A percentile compares a stretch with the other conserved stretches of the same genome.
phyloP scores from a whole-genome alignment of 148 eudicot species.

The Dysphania ambrosioides region DNA sequence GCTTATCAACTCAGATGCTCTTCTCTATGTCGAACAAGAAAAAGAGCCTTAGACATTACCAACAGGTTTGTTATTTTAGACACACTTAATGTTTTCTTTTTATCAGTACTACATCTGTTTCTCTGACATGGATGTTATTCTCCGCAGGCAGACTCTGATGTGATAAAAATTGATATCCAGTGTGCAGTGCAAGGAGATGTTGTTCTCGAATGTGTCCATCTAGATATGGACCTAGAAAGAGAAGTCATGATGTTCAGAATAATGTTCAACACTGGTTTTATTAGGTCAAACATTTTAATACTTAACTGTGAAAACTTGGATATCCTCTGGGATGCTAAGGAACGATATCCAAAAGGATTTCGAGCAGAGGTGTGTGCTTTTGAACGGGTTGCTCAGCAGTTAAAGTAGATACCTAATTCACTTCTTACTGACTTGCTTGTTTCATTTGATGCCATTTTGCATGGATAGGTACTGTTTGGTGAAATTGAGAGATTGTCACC shows the following conservation, averaged over 20 bases:
- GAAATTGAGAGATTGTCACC: slow-evolving; percentile 85
- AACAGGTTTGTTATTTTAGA: slow-evolving; percentile 48
- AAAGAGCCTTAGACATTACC: slow-evolving; percentile 71
- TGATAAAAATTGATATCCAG: slow-evolving; percentile 91
- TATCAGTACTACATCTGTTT: slow-evolving; percentile 10
- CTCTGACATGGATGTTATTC: slow-evolving; percentile 21
- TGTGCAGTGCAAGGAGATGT: slow-evolving; percentile 98
- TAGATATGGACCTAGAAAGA: slow-evolving; percentile 87
- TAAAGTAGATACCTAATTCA: background rate
- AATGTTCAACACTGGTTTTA: slow-evolving; percentile 97
- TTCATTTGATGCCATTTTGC: slow-evolving; percentile 11
- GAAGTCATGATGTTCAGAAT: slow-evolving; percentile 99
- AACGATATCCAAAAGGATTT: slow-evolving; percentile 88
- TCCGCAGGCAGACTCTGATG: slow-evolving; percentile 91
- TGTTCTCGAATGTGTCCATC: slow-evolving; percentile 91
- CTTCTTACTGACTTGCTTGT: slow-evolving; percentile 20
- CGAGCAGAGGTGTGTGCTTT: slow-evolving; percentile 73
- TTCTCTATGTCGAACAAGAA: slow-evolving; percentile 85
- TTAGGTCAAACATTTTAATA: slow-evolving; percentile 88
- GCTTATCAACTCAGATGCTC: slow-evolving; percentile 80
- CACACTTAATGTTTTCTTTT: background rate
- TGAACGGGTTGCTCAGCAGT: background rate
- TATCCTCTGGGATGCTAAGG: slow-evolving; percentile 95
- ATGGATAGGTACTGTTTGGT: slow-evolving; percentile 78
- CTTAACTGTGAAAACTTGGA: slow-evolving; percentile 88